Base-by-base conservation (phyloP, 768 basidiomycete species). In the Daedaleopsis sinensis region DNA sequence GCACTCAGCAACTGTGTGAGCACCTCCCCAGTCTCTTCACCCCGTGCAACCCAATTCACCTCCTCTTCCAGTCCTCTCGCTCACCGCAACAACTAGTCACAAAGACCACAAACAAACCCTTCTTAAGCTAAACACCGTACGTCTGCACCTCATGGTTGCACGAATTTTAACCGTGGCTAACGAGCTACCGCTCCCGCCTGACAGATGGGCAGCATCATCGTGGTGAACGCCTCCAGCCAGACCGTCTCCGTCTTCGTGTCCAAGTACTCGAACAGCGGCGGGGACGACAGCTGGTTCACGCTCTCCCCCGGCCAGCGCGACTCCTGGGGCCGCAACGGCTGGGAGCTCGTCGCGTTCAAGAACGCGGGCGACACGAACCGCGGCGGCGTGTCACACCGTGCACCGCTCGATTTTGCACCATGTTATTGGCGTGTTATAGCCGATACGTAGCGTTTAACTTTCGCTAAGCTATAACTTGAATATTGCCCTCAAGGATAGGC, bases 341-440 rank as follows among this genome's bases (percentile, higher is more conserved):
- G 60, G 60, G 60, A 61, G 60, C 49, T 61, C 35, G 60, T 61
- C 55, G 60, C 55, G 42, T 61, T 61, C 55, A 61, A 52, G 51
- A 55, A 57, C 55, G 42, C 19, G 6, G 39, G 38, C 36, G 60
- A 61, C 60, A 56, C 55, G 2, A 23, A 51, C 42, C 60, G 60
- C 44, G 55, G 37, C 1, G 60, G 60, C 16, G 50, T 56, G 13
- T 61, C n/a, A 61, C 44, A 55, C 56, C 36, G n/a, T n/a, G n/a
- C n/a, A n/a, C n/a, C n/a, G n/a, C n/a, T n/a, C n/a, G n/a, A n/a
- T n/a, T n/a, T n/a, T n/a, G n/a, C n/a, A n/a, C n/a, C n/a, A n/a
- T n/a, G n/a, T n/a, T n/a, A n/a, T n/a, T n/a, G n/a, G n/a, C n/a
- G n/a, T n/a, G 32, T 62, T 48, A 56, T n/a, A 52, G 13, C 50